These are phyloP conservation scores for Neocucurbitaria cava DNA, from an alignment of 2,329 filamentous ascomycete genomes.

Conservation along the genomic window DNA sequence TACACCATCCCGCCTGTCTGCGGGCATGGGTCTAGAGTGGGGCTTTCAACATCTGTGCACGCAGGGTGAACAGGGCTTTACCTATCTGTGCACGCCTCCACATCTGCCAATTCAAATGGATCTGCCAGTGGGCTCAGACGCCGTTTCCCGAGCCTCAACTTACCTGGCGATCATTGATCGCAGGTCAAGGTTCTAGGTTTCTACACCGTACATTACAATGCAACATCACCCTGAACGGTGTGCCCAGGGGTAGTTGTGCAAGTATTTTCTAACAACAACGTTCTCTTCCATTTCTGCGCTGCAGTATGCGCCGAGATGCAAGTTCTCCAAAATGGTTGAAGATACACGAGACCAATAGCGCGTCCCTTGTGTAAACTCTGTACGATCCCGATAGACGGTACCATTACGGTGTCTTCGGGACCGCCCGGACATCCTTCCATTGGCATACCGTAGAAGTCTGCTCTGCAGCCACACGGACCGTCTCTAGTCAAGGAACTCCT, in stretches of 20 bases:
- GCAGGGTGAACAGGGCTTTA: background rate
- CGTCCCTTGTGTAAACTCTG: background rate
- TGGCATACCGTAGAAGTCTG: conserved; percentile 17
- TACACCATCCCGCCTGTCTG: background rate
- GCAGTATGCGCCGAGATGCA: background rate
- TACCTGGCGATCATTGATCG: conserved; percentile 4
- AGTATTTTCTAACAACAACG: background rate
- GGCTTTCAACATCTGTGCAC: background rate
- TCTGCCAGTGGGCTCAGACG: conserved; percentile 2
- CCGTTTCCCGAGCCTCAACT: background rate
- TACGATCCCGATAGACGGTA: conserved; percentile 16
- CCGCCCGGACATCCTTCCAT: conserved; percentile 15
- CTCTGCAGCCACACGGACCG: conserved; percentile 7
- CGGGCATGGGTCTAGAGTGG: conserved; percentile 6
- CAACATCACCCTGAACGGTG: background rate
- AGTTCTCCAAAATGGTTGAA: background rate
- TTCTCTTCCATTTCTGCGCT: background rate
- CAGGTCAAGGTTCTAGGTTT: background rate
- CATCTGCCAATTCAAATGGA: conserved; percentile 4
- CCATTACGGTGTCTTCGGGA: conserved; percentile 18
- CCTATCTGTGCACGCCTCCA: background rate
- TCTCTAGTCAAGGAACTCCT: conserved; percentile 6
- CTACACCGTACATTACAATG: background rate
- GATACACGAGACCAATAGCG: background rate
- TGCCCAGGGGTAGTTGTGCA: background rate